Conservation (phyloP, 2,329 filamentous ascomycete species). For the Dothistroma septosporum region DNA sequence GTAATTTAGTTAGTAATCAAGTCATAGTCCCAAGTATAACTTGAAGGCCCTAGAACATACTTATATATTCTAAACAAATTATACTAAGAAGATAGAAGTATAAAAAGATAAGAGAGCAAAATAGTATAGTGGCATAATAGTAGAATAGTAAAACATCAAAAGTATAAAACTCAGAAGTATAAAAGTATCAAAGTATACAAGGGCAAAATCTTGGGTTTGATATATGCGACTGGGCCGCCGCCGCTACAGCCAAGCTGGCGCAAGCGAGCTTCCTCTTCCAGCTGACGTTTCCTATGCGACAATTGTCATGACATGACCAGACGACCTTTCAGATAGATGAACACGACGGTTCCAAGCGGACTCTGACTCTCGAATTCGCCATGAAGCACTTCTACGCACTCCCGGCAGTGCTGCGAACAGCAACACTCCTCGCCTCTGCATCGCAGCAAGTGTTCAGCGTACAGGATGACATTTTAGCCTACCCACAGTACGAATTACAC, state of each 20-base stretch:
- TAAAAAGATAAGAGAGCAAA: too few species aligned
- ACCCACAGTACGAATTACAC: conserved; percentile 78
- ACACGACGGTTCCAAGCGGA: neutral
- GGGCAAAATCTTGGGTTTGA: too few species aligned
- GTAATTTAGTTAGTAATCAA: too few species aligned
- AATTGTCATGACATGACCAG: neutral
- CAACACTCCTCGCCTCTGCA: conserved; percentile 43
- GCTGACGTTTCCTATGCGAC: neutral
- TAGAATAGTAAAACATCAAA: too few species aligned
- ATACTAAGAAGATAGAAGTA: too few species aligned
- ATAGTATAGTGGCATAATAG: too few species aligned
- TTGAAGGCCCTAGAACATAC: too few species aligned
- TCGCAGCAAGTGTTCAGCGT: conserved; percentile 69
- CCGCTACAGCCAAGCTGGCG: neutral
- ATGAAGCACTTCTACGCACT: conserved; percentile 50
- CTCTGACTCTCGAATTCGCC: neutral
- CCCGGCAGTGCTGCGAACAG: conserved; percentile 45
- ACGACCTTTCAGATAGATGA: neutral
- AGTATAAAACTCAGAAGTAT: too few species aligned
- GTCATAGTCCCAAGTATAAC: too few species aligned
- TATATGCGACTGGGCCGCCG: too few species aligned
- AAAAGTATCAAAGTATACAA: too few species aligned
- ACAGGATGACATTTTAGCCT: conserved; percentile 80
- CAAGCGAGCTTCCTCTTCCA: neutral
- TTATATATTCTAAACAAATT: too few species aligned